A percentile compares a stretch with the other conserved stretches of the same genome.
These are phyloP conservation scores for Cornus florida DNA, from an alignment of 148 eudicot species.

Conservation along the genomic window DNA sequence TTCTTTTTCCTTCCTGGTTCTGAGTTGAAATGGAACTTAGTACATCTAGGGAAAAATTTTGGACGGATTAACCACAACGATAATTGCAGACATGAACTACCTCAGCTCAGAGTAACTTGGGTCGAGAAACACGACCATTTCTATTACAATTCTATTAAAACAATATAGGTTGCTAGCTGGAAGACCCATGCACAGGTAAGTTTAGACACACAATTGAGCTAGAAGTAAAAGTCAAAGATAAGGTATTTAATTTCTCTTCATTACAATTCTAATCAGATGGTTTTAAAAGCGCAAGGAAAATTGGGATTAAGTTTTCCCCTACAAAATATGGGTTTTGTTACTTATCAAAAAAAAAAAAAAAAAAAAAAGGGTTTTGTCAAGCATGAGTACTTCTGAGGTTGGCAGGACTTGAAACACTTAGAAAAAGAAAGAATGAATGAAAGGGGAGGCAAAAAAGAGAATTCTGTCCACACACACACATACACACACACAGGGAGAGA, in stretches of 20 bases:
- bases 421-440: neutral
- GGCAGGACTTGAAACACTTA: neutral
- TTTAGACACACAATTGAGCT: neutral
- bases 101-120: neutral
- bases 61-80: neutral
- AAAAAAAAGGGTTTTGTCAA: neutral
- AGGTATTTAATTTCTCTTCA: neutral
- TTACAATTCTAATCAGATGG: neutral
- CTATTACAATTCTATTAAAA: neutral
- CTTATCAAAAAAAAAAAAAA: too few relatives aligned
- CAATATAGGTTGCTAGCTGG: neutral
- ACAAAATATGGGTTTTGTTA: neutral
- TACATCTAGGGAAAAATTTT: neutral
- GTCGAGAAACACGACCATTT: neutral
- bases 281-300: neutral
- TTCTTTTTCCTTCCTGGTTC: neutral
- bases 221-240: neutral
- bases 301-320: neutral
- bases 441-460: neutral
- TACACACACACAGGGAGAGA: neutral
- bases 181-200: neutral
- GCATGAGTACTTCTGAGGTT: neutral
- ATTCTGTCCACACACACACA: too few relatives aligned
- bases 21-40: neutral
- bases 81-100: neutral